Evolutionary conservation across 441 rosid species (phyloP).

Genomic region (Kokia cookei): DNA sequence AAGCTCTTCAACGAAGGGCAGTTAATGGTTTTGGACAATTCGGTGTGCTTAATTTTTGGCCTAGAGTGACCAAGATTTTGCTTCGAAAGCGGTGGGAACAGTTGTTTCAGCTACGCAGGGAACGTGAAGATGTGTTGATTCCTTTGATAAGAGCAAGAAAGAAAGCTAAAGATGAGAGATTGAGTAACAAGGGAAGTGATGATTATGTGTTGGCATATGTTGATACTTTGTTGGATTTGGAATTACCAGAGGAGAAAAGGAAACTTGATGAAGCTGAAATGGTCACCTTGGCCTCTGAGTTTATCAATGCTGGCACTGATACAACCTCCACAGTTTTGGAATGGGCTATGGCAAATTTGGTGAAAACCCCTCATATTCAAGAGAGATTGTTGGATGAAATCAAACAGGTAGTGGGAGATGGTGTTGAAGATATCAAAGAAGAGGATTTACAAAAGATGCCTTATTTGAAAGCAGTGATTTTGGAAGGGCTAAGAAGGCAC

Average conservation of each 20-base stretch:
- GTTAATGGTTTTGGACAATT: background rate
- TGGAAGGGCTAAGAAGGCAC: slow-evolving; percentile 27
- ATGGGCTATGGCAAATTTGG: slow-evolving; percentile 48
- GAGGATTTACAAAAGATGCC: slow-evolving; percentile 19
- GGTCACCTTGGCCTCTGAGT: slow-evolving; percentile 25
- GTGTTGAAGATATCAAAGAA: slow-evolving; percentile 13
- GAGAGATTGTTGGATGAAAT: slow-evolving; percentile 22
- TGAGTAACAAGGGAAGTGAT: background rate
- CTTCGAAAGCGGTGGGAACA: background rate
- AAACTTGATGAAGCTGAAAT: slow-evolving; percentile 30
- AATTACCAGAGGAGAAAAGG: slow-evolving; percentile 34
- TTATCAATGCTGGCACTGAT: slow-evolving; percentile 37
- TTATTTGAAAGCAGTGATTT: slow-evolving; percentile 25
- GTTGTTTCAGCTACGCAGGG: background rate
- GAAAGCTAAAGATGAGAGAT: background rate
- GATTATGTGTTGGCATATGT: slow-evolving; percentile 8
- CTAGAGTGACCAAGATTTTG: slow-evolving; percentile 23
- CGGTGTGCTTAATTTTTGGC: slow-evolving; percentile 24
- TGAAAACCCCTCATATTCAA: slow-evolving; percentile 23
- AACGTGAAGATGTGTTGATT: background rate
- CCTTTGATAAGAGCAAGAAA: background rate
- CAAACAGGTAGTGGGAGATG: slow-evolving; percentile 5
- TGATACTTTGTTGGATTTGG: slow-evolving; percentile 23
- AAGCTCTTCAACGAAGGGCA: slow-evolving; percentile 10
- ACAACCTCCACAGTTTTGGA: slow-evolving; percentile 37